Evolutionary conservation across 2,329 filamentous ascomycete species (phyloP).

Genomic region (Ophiosphaerella herpotricha): DNA sequence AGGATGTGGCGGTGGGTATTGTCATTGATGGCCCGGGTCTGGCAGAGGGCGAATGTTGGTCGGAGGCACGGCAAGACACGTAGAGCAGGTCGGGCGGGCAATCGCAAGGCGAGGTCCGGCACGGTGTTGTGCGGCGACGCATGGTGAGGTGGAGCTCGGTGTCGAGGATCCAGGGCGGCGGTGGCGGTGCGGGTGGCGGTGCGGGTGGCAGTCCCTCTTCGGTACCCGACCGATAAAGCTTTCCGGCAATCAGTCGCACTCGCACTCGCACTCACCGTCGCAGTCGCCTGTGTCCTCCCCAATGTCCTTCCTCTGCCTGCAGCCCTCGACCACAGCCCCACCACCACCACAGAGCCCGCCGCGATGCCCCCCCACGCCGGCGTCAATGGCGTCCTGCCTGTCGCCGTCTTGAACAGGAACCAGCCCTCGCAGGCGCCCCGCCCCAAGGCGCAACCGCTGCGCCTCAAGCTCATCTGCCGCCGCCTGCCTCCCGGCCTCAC

Average conservation of each 20-base stretch:
- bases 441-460: conserved; percentile 57
- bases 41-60: conserved; percentile 1
- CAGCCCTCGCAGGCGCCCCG: conserved; percentile 34
- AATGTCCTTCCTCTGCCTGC: too few species aligned
- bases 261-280: too few species aligned
- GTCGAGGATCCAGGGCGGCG: conserved; percentile 9
- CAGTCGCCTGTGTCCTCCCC: too few species aligned
- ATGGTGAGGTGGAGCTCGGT: conserved; percentile 14
- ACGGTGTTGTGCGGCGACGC: neutral
- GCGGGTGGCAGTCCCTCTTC: neutral
- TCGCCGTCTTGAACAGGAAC: conserved; percentile 44
- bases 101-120: neutral
- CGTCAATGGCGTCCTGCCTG: conserved; percentile 47
- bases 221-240: neutral
- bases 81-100: neutral
- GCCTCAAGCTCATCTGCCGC: conserved; percentile 83
- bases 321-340: too few species aligned
- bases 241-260: too few species aligned
- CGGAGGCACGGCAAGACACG: neutral
- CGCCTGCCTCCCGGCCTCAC: conserved; percentile 86
- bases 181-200: conserved; percentile 7
- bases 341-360: neutral
- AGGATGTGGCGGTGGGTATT: conserved; percentile 26
- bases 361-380: conserved; percentile 39
- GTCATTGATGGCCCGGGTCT: conserved; percentile 15